A percentile compares a stretch with the other conserved stretches of the same genome.
Conservation (phyloP, 148 eudicot species). For the Heliosperma pusillum region DNA sequence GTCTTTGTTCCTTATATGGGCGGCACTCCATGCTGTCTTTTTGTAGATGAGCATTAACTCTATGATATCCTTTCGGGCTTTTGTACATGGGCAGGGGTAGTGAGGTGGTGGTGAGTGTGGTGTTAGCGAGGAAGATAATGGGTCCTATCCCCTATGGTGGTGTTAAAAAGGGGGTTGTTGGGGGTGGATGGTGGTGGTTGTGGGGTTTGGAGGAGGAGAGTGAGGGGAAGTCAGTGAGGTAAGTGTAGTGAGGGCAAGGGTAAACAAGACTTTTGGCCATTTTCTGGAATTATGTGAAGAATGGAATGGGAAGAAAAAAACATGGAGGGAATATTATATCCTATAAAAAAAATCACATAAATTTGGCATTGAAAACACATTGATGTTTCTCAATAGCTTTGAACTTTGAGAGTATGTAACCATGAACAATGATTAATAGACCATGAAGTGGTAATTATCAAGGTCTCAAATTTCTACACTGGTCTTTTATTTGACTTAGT, state of each 20-base stretch:
- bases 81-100: neutral
- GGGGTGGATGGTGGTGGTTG: too few relatives aligned
- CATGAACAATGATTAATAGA: neutral
- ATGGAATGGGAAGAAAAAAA: too few relatives aligned
- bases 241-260: too few relatives aligned
- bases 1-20: neutral
- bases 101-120: too few relatives aligned
- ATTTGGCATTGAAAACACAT: neutral
- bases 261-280: too few relatives aligned
- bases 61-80: neutral
- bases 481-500: neutral
- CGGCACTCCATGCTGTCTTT: neutral
- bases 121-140: too few relatives aligned
- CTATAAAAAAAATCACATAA: neutral
- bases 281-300: too few relatives aligned
- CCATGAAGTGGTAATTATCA: neutral
- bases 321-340: too few relatives aligned
- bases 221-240: too few relatives aligned
- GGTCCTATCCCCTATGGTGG: too few relatives aligned
- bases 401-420: constrained; percentile 2
- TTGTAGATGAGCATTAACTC: neutral
- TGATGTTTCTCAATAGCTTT: neutral
- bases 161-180: too few relatives aligned
- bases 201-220: too few relatives aligned
- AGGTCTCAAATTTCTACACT: neutral